Conservation (phyloP, 2,329 filamentous ascomycete species). For the Fusarium sp. region DNA sequence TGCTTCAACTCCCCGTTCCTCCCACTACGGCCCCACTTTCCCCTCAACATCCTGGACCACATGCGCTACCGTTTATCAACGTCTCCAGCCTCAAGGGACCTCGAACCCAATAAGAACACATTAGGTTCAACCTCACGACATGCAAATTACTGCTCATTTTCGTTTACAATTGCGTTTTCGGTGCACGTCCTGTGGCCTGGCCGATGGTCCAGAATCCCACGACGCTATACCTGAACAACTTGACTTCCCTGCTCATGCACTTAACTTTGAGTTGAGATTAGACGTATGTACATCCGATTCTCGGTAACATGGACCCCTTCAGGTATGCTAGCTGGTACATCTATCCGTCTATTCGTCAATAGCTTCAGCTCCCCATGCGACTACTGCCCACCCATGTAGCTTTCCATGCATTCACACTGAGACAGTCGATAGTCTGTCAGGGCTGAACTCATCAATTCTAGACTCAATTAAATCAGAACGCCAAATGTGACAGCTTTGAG, state of each 20-base stretch:
- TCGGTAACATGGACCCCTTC: neutral
- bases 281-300: neutral
- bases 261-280: neutral
- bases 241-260: constrained; percentile 1
- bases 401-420: constrained; percentile 6
- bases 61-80: constrained; percentile 16
- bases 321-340: constrained; percentile 1
- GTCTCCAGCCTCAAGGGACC: constrained; percentile 1
- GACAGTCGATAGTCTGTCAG: constrained; percentile 16
- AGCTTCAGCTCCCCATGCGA: neutral
- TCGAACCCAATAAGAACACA: neutral
- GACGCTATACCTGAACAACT: neutral
- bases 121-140: neutral
- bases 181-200: constrained; percentile 13
- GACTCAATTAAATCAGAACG: constrained; percentile 18
- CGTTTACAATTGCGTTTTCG: neutral
- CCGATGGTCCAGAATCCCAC: neutral
- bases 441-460: constrained; percentile 35
- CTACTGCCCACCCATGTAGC: constrained; percentile 4
- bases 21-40: constrained; percentile 25
- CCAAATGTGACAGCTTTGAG: neutral
- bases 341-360: constrained; percentile 13
- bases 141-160: constrained; percentile 1
- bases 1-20: constrained; percentile 32
- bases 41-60: neutral